Evolutionary conservation across 345 rosid genomes (phyloP), one percentile per base, ranked within the genome.

Genomic region (Hirschfeldia incana): DNA sequence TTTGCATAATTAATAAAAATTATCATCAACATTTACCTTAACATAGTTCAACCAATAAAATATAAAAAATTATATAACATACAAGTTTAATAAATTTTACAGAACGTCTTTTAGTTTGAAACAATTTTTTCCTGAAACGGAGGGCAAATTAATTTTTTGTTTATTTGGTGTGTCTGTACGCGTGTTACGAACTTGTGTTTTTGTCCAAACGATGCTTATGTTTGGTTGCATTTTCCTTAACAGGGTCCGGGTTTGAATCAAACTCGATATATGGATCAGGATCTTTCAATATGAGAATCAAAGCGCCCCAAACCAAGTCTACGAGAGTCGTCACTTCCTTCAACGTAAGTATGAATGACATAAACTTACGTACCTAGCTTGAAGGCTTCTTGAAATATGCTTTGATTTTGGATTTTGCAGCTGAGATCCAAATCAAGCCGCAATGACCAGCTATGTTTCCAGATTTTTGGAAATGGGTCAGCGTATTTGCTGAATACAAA

Each of bases 171-270:
- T 66, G 66, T 55, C 58, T 72, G 30, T 29, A 29, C 30, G 3
- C 3, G 63, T 64, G 69, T 64, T 28, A 66, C 67, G 68, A 30
- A 28, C 46, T 53, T 71, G 29, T 29, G 64, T 29, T 49, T 51
- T 63, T 61, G 59, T 49, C 15, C 9, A 44, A 9, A 51, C 10
- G 74, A 27, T 67, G 65, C 55, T 58, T 21, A 53, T 17, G 70
- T n/a, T 70, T 75, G 17, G 64, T 63, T 71, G 62, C 53, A 55
- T 80, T 73, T 65, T 66, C 37, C 33, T 70, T 58, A 12, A 46
- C 77, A 82, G 84, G 82, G 6, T 60, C 79, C 4, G 76, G 82
- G 60, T 82, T 82, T 64, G 79, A 73, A 58, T 82, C 84, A 57
- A 9, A 63, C 17, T 12, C 8, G 12, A 36, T 78, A 42, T 82